Conservation (phyloP, 2,329 filamentous ascomycete genomes). For the Alternaria sp. region DNA sequence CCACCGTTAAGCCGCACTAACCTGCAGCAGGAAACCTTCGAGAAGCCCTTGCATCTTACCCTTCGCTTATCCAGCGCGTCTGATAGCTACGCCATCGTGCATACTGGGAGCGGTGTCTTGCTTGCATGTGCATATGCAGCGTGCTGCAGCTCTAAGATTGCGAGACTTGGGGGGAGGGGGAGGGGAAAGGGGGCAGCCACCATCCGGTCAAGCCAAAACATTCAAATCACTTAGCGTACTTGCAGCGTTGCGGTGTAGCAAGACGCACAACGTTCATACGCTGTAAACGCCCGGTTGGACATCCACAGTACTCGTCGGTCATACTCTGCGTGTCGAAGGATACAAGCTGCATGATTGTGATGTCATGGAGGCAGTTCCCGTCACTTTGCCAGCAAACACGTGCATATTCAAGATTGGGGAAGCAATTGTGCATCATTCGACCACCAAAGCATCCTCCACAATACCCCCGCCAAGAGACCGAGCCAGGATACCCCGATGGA, state of each 20-base stretch:
- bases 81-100: conserved; percentile 14
- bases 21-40: conserved; percentile 14
- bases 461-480: conserved; percentile 4
- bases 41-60: conserved; percentile 11
- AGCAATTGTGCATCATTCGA: conserved; percentile 11
- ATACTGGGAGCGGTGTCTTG: conserved; percentile 13
- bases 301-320: conserved; percentile 5
- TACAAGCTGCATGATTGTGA: conserved; percentile 11
- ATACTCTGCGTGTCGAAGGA: conserved; percentile 8
- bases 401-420: conserved; percentile 2
- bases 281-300: conserved; percentile 5
- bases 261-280: conserved; percentile 5
- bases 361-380: conserved; percentile 12
- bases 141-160: conserved; percentile 7
- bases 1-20: conserved; percentile 22
- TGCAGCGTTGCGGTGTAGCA: conserved; percentile 14
- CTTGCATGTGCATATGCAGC: conserved; percentile 18
- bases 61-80: conserved; percentile 9
- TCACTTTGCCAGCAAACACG: conserved; percentile 3
- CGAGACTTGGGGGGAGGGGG: not conserved
- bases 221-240: not conserved
- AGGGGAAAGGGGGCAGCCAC: not conserved
- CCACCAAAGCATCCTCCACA: conserved; percentile 9
- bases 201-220: conserved; percentile 17
- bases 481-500: conserved; percentile 8